phyloP scores from a whole-genome alignment of 208 protist species.

The Leishmania aethiopica region DNA sequence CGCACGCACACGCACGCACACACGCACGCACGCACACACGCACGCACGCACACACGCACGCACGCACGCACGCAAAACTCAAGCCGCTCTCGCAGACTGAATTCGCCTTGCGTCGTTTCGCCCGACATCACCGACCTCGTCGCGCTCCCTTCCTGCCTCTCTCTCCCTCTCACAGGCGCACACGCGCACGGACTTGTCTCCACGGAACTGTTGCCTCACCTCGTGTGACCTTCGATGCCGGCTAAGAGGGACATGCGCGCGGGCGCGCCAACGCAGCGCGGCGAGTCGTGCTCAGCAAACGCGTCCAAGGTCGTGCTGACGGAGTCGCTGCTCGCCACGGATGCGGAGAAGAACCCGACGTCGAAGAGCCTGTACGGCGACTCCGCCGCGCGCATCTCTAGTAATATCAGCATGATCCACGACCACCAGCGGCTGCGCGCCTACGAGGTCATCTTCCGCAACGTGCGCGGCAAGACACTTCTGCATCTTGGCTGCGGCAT shows the following conservation, averaged over 20 bases:
- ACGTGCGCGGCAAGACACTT: slow-evolving; percentile 85
- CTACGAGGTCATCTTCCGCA: slow-evolving; percentile 80
- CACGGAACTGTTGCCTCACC: neutral
- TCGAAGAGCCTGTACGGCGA: slow-evolving; percentile 88
- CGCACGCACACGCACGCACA: neutral
- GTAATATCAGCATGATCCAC: slow-evolving; percentile 70
- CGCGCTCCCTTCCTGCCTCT: neutral
- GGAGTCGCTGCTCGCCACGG: slow-evolving; percentile 83
- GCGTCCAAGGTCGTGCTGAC: slow-evolving; percentile 46
- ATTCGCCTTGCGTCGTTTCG: neutral
- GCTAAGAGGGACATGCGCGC: slow-evolving; percentile 10
- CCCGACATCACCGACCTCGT: neutral
- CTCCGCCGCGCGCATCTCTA: slow-evolving; percentile 74
- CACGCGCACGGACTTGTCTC: neutral
- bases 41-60: neutral
- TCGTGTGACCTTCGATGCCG: slow-evolving; percentile 14
- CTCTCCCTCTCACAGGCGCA: neutral
- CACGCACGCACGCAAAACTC: neutral
- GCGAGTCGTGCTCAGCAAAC: slow-evolving; percentile 19
- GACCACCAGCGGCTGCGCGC: slow-evolving; percentile 75
- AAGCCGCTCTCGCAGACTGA: neutral
- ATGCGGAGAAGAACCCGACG: slow-evolving; percentile 84
- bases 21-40: neutral
- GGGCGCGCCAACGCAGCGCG: slow-evolving; percentile 4
- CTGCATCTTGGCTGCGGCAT: slow-evolving; percentile 89